phyloP scores from a whole-genome alignment of 2,329 filamentous ascomycete species.

The Trichoderma lentiforme region DNA sequence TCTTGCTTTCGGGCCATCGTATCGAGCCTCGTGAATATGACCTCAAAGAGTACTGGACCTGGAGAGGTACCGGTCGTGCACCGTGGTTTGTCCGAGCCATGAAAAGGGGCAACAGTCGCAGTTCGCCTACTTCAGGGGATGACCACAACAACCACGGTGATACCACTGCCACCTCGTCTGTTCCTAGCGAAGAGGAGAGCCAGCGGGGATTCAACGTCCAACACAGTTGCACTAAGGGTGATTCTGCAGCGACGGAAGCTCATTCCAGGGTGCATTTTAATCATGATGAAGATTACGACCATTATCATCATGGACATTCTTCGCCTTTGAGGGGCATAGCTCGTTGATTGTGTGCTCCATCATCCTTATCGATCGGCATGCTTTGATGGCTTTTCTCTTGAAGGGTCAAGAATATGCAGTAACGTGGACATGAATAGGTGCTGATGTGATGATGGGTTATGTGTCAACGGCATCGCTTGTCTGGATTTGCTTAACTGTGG shows the following conservation, averaged over 20 bases:
- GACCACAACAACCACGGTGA: not conserved
- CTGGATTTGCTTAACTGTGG: not conserved
- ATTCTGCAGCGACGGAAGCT: not conserved
- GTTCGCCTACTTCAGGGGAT: not conserved
- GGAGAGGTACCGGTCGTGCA: slow-evolving; percentile 46
- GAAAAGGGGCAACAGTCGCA: slow-evolving; percentile 18
- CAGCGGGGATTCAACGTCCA: slow-evolving; percentile 14
- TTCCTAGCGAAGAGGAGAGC: slow-evolving; percentile 13
- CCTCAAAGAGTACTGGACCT: slow-evolving; percentile 55
- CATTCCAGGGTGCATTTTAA: slow-evolving; percentile 25
- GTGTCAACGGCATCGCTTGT: not conserved
- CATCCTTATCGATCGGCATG: not conserved
- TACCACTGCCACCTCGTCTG: not conserved
- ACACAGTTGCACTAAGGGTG: slow-evolving; percentile 24
- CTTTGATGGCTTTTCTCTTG: not conserved
- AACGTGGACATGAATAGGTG: not conserved
- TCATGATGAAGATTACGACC: slow-evolving; percentile 16
- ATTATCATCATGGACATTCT: not conserved
- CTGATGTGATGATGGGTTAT: not conserved
- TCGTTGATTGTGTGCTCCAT: not conserved
- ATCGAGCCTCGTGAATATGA: slow-evolving; percentile 51
- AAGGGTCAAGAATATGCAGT: not conserved
- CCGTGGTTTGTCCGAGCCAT: slow-evolving; percentile 47
- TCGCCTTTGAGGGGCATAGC: not conserved
- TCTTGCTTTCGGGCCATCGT: slow-evolving; percentile 41